These are phyloP conservation scores for Ophiostoma populinum DNA, from an alignment of 2,329 filamentous ascomycete genomes.

Conservation along the genomic window DNA sequence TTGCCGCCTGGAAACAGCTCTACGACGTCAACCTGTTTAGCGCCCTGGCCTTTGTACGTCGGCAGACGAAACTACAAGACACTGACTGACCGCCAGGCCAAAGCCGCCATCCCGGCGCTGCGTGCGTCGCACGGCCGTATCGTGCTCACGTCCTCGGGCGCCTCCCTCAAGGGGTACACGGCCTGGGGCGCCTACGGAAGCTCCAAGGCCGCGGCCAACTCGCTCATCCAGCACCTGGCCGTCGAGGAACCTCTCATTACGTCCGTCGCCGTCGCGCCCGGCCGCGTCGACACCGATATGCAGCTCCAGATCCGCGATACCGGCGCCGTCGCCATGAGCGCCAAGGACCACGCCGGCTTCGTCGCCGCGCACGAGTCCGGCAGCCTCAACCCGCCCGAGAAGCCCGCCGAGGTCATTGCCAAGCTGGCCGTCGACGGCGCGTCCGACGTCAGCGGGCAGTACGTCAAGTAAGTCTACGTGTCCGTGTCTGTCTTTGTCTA, in stretches of 20 bases:
- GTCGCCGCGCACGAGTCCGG: constrained; percentile 51
- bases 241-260: constrained; percentile 63
- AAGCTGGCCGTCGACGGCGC: constrained; percentile 50
- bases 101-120: constrained; percentile 52
- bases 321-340: constrained; percentile 31
- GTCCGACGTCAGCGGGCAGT: constrained; percentile 56
- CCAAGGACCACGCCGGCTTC: constrained; percentile 49
- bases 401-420: constrained; percentile 75
- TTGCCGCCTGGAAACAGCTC: constrained; percentile 54
- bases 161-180: constrained; percentile 45
- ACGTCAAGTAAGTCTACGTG: constrained; percentile 38
- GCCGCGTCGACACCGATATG: constrained; percentile 80
- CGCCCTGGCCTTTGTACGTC: constrained; percentile 53
- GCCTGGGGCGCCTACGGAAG: constrained; percentile 72
- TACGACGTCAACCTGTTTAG: constrained; percentile 86
- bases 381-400: constrained; percentile 60
- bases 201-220: constrained; percentile 70
- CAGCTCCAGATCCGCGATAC: constrained; percentile 60
- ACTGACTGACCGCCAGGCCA: constrained; percentile 46
- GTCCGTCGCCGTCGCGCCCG: constrained; percentile 56
- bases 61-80: not conserved
- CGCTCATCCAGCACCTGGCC: constrained; percentile 54
- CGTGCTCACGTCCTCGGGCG: constrained; percentile 66
- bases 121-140: constrained; percentile 53
- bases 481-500: not conserved